Base-by-base conservation (phyloP, 495 filamentous ascomycete species). In the Neurospora intermedia region DNA sequence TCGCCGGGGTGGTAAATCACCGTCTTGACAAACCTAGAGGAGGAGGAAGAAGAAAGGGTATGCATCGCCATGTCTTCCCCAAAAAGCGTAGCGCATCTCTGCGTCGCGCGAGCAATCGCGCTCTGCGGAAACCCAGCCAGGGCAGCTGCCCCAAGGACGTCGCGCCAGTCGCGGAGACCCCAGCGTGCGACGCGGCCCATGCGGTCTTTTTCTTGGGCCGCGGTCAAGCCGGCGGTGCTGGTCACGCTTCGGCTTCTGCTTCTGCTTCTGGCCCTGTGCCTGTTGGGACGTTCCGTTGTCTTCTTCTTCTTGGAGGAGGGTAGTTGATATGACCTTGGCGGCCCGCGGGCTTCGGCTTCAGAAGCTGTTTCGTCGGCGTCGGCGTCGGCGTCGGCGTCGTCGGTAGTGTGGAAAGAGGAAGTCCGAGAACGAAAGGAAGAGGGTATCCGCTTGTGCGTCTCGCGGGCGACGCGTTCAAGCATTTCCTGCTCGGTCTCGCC, bases 101-200 rank as follows among this genome's bases (percentile, higher is more conserved):
- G 83, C 4, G 89, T 87, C 1, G 93, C 85, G 69, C 91, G 86
- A 54, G 87, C 85, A 9, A 97, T 83, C 6, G 89, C 91, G 6
- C 79, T 77, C 1, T 85, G 76, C 1, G 90, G 82, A 78, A 92
- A 91, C 0, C 91, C 92, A 2, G 84, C 87, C 73, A 94, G 84
- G 0, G 91, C 86, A 27, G 94, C 94, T 1, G 92, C 82, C 10
- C 91, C 91, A 41, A 96, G 79, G 2, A 96, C 86, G 71, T 94
- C 91, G 59, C 90, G 90, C 94, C 94, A 97, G 79, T 95, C 91
- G 3, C 92, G 88, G 6, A 89, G 81, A 4, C 81, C 73, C 85
- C 72, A 87, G 74, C 46, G 76, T 72, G 15, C 31, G 40, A 78
- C 72, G 59, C 40, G 80, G 8, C 66, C 73, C 31, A 74, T 45